Evolutionary conservation across 2,329 filamentous ascomycete genomes (phyloP).

Genomic region (Nemania sp.): DNA sequence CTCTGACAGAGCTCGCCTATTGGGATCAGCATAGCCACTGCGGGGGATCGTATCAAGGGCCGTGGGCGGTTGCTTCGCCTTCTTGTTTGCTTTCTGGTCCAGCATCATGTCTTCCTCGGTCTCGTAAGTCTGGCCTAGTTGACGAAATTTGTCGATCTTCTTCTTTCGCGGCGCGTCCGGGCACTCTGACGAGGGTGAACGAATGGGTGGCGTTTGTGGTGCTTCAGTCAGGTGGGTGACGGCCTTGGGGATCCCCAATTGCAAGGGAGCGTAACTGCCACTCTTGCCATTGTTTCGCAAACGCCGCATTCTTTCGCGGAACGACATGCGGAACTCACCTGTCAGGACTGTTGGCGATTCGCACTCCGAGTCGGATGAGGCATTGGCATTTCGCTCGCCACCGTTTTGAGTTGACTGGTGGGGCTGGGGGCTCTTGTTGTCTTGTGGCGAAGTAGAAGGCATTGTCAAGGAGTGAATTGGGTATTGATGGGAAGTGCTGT

Average conservation of each 20-base stretch:
- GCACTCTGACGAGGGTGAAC: not conserved
- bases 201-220: not conserved
- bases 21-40: not conserved
- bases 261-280: not conserved
- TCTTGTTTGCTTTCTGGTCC: not conserved
- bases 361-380: not conserved
- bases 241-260: conserved; percentile 1
- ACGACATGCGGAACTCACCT: conserved; percentile 28
- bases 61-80: not conserved
- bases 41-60: not conserved
- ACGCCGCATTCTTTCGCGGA: conserved; percentile 24
- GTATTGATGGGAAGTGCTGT: not conserved
- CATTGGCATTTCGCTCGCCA: not conserved
- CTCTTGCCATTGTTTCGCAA: conserved; percentile 10
- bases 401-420: not conserved
- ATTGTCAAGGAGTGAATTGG: not conserved
- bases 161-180: conserved; percentile 10
- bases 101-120: not conserved
- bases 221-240: not conserved
- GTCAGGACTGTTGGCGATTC: conserved; percentile 11
- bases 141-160: not conserved
- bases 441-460: not conserved
- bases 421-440: not conserved
- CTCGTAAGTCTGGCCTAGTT: no score
- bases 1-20: conserved; percentile 12